Evolutionary conservation across 2,329 filamentous ascomycete genomes (phyloP).

Genomic region (Fusarium domesticum): DNA sequence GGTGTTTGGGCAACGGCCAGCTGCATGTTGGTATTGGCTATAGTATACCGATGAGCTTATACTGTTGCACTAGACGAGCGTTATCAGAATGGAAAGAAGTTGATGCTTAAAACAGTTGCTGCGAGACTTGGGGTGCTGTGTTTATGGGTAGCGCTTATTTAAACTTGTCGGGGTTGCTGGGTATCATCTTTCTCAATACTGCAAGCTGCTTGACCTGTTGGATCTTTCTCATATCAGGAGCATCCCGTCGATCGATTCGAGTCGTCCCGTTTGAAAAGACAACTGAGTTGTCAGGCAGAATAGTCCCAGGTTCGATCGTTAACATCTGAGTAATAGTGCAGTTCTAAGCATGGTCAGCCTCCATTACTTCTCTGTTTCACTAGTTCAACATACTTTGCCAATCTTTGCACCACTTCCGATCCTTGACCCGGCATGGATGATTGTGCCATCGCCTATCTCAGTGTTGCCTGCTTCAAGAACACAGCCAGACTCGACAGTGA

Average conservation of each 20-base stretch:
- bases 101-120: background rate
- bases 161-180: slow-evolving; percentile 56
- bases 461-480: slow-evolving; percentile 61
- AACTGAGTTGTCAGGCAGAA: slow-evolving; percentile 65
- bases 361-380: background rate
- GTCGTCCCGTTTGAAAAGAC: slow-evolving; percentile 63
- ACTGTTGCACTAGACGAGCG: too few relatives aligned
- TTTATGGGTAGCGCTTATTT: slow-evolving; percentile 29
- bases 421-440: slow-evolving; percentile 57
- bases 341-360: slow-evolving; percentile 45
- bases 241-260: slow-evolving; percentile 57
- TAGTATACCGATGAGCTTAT: background rate
- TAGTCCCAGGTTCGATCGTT: slow-evolving; percentile 54
- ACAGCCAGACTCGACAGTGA: slow-evolving; percentile 58
- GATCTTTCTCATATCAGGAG: slow-evolving; percentile 61
- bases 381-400: slow-evolving; percentile 53
- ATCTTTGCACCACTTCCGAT: slow-evolving; percentile 60
- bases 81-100: background rate
- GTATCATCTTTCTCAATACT: slow-evolving; percentile 63
- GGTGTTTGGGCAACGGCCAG: background rate
- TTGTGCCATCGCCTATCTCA: slow-evolving; percentile 57
- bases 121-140: background rate
- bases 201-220: slow-evolving; percentile 66
- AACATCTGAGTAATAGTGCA: slow-evolving; percentile 68
- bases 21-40: background rate